phyloP scores from a whole-genome alignment of 495 filamentous ascomycete genomes.

The Aspergillus panamensis region DNA sequence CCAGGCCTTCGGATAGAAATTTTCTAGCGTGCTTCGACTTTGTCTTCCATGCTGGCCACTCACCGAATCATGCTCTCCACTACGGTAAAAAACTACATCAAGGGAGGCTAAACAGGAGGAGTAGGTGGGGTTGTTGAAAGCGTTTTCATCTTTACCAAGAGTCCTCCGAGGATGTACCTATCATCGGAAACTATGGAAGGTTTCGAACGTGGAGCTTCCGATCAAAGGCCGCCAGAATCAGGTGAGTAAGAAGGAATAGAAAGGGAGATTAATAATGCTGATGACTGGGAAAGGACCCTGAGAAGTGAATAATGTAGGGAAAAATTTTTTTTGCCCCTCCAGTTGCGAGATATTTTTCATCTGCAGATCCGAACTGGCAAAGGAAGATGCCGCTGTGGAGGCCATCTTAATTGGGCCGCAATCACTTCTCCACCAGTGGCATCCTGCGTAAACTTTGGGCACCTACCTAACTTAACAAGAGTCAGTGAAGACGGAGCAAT shows the following conservation, averaged over 20 bases:
- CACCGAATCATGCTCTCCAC: conserved; percentile 16
- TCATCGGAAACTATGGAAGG: too few species aligned
- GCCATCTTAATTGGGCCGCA: conserved; percentile 25
- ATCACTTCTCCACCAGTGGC: conserved; percentile 10
- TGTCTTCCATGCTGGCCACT: conserved; percentile 18
- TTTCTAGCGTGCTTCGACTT: conserved; percentile 27
- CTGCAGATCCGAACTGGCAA: conserved; percentile 11
- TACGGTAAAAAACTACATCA: neutral
- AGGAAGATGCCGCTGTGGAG: conserved; percentile 19
- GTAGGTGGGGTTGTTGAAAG: conserved; percentile 5
- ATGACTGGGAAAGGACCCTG: neutral
- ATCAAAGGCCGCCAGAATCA: neutral
- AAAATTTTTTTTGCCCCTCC: conserved; percentile 15
- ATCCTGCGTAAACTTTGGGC: conserved; percentile 22
- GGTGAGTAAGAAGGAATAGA: neutral
- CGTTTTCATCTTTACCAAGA: too few species aligned
- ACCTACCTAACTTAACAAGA: conserved; percentile 17
- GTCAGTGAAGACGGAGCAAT: neutral
- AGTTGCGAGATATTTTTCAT: conserved; percentile 17
- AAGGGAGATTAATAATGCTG: neutral
- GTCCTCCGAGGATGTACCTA: too few species aligned
- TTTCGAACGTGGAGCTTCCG: too few species aligned
- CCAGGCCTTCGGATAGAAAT: conserved; percentile 14
- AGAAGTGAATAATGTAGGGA: neutral
- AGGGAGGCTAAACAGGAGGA: neutral